A percentile compares a stretch with the other conserved stretches of the same genome.
Evolutionary conservation across 2,329 filamentous ascomycete genomes (phyloP).

Genomic region (Alternaria dauci): DNA sequence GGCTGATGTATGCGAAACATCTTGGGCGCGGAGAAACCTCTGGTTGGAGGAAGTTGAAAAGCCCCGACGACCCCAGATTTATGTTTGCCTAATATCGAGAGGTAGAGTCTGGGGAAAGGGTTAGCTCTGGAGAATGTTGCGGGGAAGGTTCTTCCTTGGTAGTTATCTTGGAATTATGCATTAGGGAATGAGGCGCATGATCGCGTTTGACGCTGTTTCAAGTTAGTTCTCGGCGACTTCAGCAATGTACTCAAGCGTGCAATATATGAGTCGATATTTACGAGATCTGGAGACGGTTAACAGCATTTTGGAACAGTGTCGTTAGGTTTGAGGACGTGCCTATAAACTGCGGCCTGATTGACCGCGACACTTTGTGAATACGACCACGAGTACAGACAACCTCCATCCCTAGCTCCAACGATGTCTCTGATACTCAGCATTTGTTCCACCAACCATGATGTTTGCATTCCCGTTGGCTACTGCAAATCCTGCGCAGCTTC

Average conservation of each 20-base stretch:
- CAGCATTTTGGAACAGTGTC: background rate
- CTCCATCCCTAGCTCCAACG: background rate
- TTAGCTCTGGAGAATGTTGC: background rate
- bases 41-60: slow-evolving; percentile 28
- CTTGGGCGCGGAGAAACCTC: slow-evolving; percentile 20
- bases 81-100: background rate
- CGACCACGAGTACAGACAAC: background rate
- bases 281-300: background rate
- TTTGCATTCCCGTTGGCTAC: slow-evolving; percentile 13
- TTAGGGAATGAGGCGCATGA: background rate
- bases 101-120: slow-evolving; percentile 14
- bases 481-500: slow-evolving; percentile 12
- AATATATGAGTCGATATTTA: background rate
- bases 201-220: background rate
- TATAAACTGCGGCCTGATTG: background rate
- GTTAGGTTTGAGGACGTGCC: background rate
- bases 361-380: background rate
- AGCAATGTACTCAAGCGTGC: background rate
- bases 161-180: background rate
- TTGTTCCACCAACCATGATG: slow-evolving; percentile 16
- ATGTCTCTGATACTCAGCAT: background rate
- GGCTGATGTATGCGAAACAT: slow-evolving; percentile 4
- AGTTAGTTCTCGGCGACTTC: background rate
- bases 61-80: slow-evolving; percentile 5
- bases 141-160: background rate